These are phyloP conservation scores for Cladosporium sp. DNA, from an alignment of 2,329 filamentous ascomycete species.

Conservation along the genomic window DNA sequence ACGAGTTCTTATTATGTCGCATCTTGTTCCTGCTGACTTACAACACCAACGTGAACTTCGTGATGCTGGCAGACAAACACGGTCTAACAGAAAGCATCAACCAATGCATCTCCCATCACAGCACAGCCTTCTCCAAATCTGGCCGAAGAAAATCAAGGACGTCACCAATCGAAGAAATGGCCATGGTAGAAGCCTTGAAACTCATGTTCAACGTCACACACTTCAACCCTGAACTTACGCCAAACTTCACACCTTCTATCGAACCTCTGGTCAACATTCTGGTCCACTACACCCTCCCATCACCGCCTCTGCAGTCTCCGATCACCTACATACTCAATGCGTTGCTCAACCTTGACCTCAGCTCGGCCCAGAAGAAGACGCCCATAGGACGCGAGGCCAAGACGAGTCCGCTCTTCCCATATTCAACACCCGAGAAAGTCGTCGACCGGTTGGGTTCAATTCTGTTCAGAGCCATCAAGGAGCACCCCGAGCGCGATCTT, in stretches of 20 bases:
- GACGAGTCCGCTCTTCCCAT: conserved; percentile 66
- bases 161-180: conserved; percentile 71
- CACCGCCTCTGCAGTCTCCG: conserved; percentile 71
- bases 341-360: conserved; percentile 65
- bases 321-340: conserved; percentile 75
- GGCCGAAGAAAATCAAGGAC: conserved; percentile 21
- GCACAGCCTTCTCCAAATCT: conserved; percentile 46
- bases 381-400: conserved; percentile 38
- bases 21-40: conserved; percentile 81
- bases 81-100: conserved; percentile 66
- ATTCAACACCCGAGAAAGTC: conserved; percentile 59
- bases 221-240: conserved; percentile 63
- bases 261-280: conserved; percentile 71
- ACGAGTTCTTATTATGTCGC: conserved; percentile 82
- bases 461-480: conserved; percentile 64
- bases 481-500: conserved; percentile 68
- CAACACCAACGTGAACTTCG: conserved; percentile 67
- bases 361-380: not conserved
- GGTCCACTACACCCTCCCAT: conserved; percentile 57
- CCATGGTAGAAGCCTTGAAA: conserved; percentile 80
- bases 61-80: conserved; percentile 64
- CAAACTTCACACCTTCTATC: conserved; percentile 67
- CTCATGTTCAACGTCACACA: conserved; percentile 86
- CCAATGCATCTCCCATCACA: conserved; percentile 56
- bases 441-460: conserved; percentile 68